A percentile compares a stretch with the other conserved stretches of the same genome.
Conservation (phyloP, 2,329 filamentous ascomycete genomes). For the Pseudogymnoascus destructans region DNA sequence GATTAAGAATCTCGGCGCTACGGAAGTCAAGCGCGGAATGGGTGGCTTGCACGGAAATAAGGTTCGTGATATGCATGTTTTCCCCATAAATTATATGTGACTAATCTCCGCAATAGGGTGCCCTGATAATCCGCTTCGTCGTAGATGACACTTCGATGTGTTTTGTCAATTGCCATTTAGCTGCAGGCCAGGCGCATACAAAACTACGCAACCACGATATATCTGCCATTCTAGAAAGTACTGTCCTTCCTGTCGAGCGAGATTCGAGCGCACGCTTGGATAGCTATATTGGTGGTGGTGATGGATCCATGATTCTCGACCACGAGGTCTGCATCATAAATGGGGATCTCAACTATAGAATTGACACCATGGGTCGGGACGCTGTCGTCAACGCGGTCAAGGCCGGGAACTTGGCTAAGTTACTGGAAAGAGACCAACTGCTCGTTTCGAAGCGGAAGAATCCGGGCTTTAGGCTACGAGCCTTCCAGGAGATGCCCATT, state of each 20-base stretch:
- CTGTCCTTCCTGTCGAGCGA: conserved; percentile 58
- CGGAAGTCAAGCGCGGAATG: conserved; percentile 92
- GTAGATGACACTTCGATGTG: conserved; percentile 90
- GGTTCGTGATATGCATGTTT: conserved; percentile 25
- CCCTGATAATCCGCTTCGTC: conserved; percentile 79
- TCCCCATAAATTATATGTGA: not conserved
- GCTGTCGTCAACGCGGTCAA: conserved; percentile 79
- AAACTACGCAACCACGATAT: conserved; percentile 87
- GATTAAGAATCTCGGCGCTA: conserved; percentile 63
- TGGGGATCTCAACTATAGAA: conserved; percentile 94
- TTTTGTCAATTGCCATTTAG: conserved; percentile 94
- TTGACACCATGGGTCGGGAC: conserved; percentile 91
- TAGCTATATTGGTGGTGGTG: conserved; percentile 79
- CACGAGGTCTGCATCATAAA: conserved; percentile 97
- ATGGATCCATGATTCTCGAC: conserved; percentile 87
- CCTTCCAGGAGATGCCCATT: conserved; percentile 84
- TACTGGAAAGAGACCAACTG: conserved; percentile 87
- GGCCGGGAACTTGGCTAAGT: conserved; percentile 65
- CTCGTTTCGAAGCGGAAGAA: conserved; percentile 81
- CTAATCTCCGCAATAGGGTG: conserved; percentile 40
- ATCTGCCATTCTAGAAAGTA: conserved; percentile 72
- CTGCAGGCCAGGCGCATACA: conserved; percentile 83
- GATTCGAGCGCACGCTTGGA: conserved; percentile 58
- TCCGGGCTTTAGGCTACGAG: conserved; percentile 73
- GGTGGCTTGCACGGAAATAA: conserved; percentile 94